Base-by-base conservation (phyloP, 2,329 filamentous ascomycete species). In the Shiraia sp. region DNA sequence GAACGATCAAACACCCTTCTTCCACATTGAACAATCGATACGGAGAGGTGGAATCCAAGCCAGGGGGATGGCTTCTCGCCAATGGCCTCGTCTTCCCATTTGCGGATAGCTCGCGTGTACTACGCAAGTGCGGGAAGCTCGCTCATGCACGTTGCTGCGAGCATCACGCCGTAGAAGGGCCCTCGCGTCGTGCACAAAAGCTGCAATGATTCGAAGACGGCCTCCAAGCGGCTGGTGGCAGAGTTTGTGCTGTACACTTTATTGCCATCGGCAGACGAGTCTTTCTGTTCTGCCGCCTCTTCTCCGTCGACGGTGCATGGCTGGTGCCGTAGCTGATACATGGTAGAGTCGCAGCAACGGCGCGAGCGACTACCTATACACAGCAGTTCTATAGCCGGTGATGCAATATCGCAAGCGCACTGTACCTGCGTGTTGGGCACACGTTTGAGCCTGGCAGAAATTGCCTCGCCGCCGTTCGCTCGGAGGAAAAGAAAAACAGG, bases 161-260 rank as follows among this genome's bases (percentile, higher is more conserved):
- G 47, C 49, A 63, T 55, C 59, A 58, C 53, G 40, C 55, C 55
- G 57, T 59, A 58, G 53, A 43, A 36, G 34, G 45, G n/a, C 16
- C 45, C 41, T 47, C 36, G 49, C 50, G 42, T 39, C 45, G 52
- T 65, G 63, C 59, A 65, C 57, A 59, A 40, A 35, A 55, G 45
- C 49, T 40, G 35, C 24, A 49, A 40, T 58, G 59, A 65, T 45
- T 60, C 59, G 54, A 61, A 48, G 19, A 8, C 19, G 32, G 38
- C 34, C 38, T 29, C 59, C 54, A 62, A 51, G 30, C 40, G 55
- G 51, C 40, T 28, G 45, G 39, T 40, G 52, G 51, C 54, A 58
- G 42, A 47, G 46, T 42, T 37, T 36, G 40, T 32, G 47, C 45
- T 45, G 40, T 28, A 32, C 31, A 51, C 47, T 42, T 48, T 55